phyloP scores from a whole-genome alignment of 768 basidiomycete species.

The Podaxis carcinomalis region DNA sequence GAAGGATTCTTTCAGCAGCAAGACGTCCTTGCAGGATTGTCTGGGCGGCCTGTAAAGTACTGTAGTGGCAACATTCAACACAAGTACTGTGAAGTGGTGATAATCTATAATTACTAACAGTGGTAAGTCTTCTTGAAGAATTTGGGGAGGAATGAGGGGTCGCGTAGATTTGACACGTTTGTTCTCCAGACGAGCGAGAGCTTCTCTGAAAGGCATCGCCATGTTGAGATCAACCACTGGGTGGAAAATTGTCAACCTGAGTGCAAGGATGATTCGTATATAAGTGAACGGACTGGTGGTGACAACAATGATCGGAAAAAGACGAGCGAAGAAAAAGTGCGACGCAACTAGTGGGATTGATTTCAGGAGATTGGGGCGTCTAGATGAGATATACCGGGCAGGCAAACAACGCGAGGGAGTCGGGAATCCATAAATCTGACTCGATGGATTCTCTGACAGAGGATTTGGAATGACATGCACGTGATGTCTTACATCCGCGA shows the following conservation, averaged over 20 bases:
- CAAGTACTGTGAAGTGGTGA: neutral
- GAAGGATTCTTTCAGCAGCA: constrained; percentile 72
- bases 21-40: constrained; percentile 86
- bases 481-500: constrained; percentile 14
- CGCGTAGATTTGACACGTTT: constrained; percentile 80
- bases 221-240: constrained; percentile 51
- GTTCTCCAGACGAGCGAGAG: constrained; percentile 80
- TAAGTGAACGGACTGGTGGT: neutral
- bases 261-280: neutral
- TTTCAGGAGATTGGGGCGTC: neutral
- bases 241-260: constrained; percentile 7
- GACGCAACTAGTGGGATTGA: neutral
- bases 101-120: constrained; percentile 41
- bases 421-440: neutral
- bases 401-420: neutral
- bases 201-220: constrained; percentile 76
- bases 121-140: constrained; percentile 91
- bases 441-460: neutral
- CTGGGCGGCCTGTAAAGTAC: constrained; percentile 76
- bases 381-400: neutral
- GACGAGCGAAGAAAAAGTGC: neutral
- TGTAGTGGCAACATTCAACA: constrained; percentile 22
- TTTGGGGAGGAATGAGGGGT: constrained; percentile 91
- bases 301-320: neutral
- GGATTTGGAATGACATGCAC: constrained; percentile 14